Percentiles rank a stretch among this genome's conserved stretches.
These are phyloP conservation scores for Penicillium glabrum DNA, from an alignment of 2,329 filamentous ascomycete species.

Conservation along the genomic window DNA sequence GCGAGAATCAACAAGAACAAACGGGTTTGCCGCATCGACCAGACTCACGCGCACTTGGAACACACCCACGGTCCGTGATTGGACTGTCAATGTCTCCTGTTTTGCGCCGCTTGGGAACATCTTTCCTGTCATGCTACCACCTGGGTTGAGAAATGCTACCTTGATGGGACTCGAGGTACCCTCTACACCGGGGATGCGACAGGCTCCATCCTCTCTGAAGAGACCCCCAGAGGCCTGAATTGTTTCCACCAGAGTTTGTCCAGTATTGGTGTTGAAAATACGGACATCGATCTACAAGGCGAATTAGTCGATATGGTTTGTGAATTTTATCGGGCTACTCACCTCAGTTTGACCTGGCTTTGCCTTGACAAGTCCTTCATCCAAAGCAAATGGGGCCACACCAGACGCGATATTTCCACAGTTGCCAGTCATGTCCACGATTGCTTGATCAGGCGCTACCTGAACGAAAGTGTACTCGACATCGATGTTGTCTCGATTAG, in stretches of 20 bases:
- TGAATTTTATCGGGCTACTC: neutral
- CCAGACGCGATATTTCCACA: constrained; percentile 69
- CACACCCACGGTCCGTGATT: constrained; percentile 44
- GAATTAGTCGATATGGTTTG: constrained; percentile 15
- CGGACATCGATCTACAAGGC: constrained; percentile 49
- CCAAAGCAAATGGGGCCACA: constrained; percentile 62
- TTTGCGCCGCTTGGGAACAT: constrained; percentile 58
- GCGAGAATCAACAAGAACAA: constrained; percentile 56
- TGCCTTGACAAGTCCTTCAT: constrained; percentile 51
- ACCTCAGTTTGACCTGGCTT: constrained; percentile 23
- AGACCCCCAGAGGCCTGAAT: constrained; percentile 52
- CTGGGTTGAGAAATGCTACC: constrained; percentile 60
- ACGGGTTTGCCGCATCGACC: constrained; percentile 63
- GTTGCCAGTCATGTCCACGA: constrained; percentile 65
- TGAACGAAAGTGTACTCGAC: constrained; percentile 70
- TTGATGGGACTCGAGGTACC: constrained; percentile 56
- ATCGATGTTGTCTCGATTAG: constrained; percentile 47
- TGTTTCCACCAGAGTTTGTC: constrained; percentile 57
- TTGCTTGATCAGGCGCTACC: constrained; percentile 59
- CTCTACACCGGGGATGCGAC: constrained; percentile 60
- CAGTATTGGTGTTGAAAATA: constrained; percentile 68
- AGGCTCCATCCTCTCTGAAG: constrained; percentile 47
- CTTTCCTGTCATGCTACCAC: constrained; percentile 61
- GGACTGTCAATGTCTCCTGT: constrained; percentile 17
- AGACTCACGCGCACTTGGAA: constrained; percentile 50